A percentile compares a stretch with the other conserved stretches of the same genome.
Evolutionary conservation across 305 asterid genomes (phyloP).

Genomic region (Solanum chacoense): DNA sequence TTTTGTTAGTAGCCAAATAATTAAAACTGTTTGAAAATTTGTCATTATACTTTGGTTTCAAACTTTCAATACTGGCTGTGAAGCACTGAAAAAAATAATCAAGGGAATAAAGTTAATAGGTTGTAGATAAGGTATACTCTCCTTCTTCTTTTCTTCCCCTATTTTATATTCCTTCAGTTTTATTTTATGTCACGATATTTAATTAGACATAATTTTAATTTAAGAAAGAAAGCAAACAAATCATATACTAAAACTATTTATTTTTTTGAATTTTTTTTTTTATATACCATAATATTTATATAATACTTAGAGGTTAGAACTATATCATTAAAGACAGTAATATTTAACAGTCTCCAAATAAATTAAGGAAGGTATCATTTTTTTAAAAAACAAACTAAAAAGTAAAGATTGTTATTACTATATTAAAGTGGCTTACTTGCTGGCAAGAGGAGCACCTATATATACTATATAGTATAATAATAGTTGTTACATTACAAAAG

Average conservation of each 20-base stretch:
- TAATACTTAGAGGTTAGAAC: not conserved
- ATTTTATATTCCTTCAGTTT: not conserved
- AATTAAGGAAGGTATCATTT: not conserved
- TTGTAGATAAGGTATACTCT: not conserved
- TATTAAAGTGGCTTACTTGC: not conserved
- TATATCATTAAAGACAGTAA: not conserved
- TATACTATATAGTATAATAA: not conserved
- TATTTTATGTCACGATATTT: not conserved
- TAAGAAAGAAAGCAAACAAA: not conserved
- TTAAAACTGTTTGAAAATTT: not conserved
- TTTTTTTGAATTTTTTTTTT: not conserved
- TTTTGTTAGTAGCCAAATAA: not conserved
- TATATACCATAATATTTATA: not conserved
- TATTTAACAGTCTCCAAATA: not conserved
- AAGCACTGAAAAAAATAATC: not conserved
- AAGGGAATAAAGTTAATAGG: not conserved
- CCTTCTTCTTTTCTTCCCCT: not conserved
- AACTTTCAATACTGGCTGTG: not conserved
- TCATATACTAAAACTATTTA: not conserved
- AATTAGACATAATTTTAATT: not conserved
- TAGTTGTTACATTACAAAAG: not conserved
- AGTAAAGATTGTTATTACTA: not conserved
- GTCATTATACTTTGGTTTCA: not conserved
- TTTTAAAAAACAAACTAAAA: not conserved
- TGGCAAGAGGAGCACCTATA: not conserved